These are phyloP conservation scores for Phytopythium cucurbitacearum DNA, from an alignment of 352 stramenopile species.

Conservation along the genomic window DNA sequence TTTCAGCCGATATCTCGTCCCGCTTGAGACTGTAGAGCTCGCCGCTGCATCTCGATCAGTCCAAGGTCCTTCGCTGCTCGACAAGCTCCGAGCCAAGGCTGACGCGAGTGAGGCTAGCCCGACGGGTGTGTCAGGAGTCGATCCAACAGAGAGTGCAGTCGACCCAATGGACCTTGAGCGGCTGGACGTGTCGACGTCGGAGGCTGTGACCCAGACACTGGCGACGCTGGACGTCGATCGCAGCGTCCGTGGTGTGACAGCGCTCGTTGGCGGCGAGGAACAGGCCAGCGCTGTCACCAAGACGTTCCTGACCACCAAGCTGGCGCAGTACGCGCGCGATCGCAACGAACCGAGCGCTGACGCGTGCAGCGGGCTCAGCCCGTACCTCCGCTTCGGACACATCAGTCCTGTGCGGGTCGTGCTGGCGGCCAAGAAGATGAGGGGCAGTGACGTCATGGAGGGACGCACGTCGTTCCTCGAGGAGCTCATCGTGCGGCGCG, in stretches of 20 bases:
- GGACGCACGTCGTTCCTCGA: slow-evolving; percentile 94
- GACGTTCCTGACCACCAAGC: slow-evolving; percentile 85
- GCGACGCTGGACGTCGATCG: slow-evolving; percentile 57
- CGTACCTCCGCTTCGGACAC: slow-evolving; percentile 94
- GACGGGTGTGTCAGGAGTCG: neutral
- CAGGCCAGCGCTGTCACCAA: slow-evolving; percentile 65
- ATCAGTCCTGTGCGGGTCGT: slow-evolving; percentile 68
- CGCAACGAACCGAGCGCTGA: slow-evolving; percentile 96
- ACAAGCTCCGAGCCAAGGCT: neutral
- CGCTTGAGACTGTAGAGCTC: slow-evolving; percentile 35
- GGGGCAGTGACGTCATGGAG: slow-evolving; percentile 57
- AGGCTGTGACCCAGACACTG: slow-evolving; percentile 31
- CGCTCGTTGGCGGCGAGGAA: slow-evolving; percentile 70
- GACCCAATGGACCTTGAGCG: slow-evolving; percentile 10
- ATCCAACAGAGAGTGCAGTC: neutral
- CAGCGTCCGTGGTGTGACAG: slow-evolving; percentile 40
- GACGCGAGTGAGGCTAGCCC: too few relatives aligned
- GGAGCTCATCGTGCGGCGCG: slow-evolving; percentile 95
- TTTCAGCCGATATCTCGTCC: slow-evolving; percentile 83
- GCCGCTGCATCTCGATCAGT: slow-evolving; percentile 20
- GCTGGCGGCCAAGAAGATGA: slow-evolving; percentile 56
- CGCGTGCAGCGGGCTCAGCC: slow-evolving; percentile 89
- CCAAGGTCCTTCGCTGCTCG: slow-evolving; percentile 17
- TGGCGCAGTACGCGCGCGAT: slow-evolving; percentile 57
- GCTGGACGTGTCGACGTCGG: slow-evolving; percentile 39